Conservation (phyloP, 2,329 filamentous ascomycete species). For the Botryotinia calthae region DNA sequence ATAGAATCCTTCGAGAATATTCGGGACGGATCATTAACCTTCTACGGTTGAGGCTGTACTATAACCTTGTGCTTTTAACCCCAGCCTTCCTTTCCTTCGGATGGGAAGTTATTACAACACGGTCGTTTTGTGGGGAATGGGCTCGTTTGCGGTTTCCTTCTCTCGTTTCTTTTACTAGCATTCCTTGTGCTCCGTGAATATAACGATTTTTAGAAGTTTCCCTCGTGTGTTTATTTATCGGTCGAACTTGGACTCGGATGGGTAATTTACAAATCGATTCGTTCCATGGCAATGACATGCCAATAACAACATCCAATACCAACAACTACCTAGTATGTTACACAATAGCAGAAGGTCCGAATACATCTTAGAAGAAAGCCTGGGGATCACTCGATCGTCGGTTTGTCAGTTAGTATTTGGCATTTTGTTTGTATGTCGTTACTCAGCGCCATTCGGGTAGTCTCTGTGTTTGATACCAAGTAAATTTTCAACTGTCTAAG, state of each 20-base stretch:
- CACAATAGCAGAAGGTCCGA: constrained; percentile 1
- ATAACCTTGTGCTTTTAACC: not conserved
- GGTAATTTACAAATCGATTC: not conserved
- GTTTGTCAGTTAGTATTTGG: not conserved
- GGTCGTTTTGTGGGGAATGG: not conserved
- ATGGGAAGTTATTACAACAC: not conserved
- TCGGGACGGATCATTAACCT: constrained; percentile 9
- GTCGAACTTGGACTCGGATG: not conserved
- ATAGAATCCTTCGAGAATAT: constrained; percentile 7
- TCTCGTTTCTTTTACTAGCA: not conserved
- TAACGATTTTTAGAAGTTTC: not conserved
- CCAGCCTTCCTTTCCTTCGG: not conserved
- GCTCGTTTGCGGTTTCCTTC: not conserved
- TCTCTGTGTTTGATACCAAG: not conserved
- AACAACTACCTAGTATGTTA: not conserved
- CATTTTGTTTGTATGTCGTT: not conserved
- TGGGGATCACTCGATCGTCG: not conserved
- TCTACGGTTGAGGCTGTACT: not conserved
- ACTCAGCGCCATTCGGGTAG: not conserved
- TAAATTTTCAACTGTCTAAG: not conserved
- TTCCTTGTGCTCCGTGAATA: not conserved
- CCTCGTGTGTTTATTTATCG: not conserved
- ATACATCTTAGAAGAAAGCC: not conserved
- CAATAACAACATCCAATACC: not conserved
- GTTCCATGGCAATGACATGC: not conserved